phyloP scores from a whole-genome alignment of 169 alveolate species.

The Plasmodium reichenowi region DNA sequence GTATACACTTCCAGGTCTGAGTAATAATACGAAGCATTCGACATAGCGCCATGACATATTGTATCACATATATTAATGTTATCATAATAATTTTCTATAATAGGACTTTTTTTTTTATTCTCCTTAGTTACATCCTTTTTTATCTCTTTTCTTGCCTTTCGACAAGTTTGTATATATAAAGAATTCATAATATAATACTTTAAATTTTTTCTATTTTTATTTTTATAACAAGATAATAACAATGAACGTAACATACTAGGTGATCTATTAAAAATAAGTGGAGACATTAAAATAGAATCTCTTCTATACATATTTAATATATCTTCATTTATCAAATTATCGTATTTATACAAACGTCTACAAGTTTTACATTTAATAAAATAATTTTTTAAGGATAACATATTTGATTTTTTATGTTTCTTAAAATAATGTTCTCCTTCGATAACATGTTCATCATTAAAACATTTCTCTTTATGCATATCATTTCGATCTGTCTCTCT shows the following conservation, averaged over 20 bases:
- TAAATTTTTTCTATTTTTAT: conserved; percentile 3
- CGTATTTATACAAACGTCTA: conserved; percentile 28
- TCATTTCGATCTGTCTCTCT: too few species aligned
- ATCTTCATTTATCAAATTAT: conserved; percentile 46
- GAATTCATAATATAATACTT: not conserved
- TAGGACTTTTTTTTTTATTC: too few species aligned
- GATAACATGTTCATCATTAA: not conserved
- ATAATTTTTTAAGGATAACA: not conserved
- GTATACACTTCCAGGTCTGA: too few species aligned
- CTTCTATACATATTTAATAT: conserved; percentile 12
- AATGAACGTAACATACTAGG: not conserved
- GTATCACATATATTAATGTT: too few species aligned
- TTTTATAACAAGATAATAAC: not conserved
- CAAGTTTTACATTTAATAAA: conserved; percentile 44
- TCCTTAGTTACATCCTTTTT: not conserved
- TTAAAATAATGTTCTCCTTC: not conserved
- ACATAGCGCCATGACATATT: too few species aligned
- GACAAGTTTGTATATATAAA: not conserved
- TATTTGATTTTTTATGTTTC: not conserved
- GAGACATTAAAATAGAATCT: not conserved
- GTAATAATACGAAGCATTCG: too few species aligned
- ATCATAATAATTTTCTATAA: too few species aligned
- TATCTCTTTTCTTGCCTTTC: not conserved
- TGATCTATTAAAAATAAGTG: conserved; percentile 30
- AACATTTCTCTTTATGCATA: not conserved